A percentile compares a stretch with the other conserved stretches of the same genome.
Conservation (phyloP, 768 basidiomycete genomes). For the Daedaleopsis nitida region DNA sequence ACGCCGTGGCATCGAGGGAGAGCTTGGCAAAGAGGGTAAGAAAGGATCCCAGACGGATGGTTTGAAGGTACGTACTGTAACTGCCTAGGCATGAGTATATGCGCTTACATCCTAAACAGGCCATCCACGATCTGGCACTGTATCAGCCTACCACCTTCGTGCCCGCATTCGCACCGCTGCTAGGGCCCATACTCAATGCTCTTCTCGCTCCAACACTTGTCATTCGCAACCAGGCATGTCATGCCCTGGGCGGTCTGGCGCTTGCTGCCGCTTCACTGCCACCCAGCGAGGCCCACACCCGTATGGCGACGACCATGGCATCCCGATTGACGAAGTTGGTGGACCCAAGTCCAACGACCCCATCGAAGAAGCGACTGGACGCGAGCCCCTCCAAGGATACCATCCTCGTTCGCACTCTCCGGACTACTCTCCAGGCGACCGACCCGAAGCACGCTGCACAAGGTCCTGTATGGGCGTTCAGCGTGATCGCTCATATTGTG, state of each 20-base stretch:
- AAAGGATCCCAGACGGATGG: constrained; percentile 81
- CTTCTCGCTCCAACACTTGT: constrained; percentile 64
- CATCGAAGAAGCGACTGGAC: constrained; percentile 34
- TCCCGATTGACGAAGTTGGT: constrained; percentile 46
- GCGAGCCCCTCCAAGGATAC: constrained; percentile 44
- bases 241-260: constrained; percentile 73
- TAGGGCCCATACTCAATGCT: constrained; percentile 63
- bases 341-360: constrained; percentile 25
- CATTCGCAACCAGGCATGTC: constrained; percentile 73
- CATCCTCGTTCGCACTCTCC: constrained; percentile 63
- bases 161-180: constrained; percentile 60
- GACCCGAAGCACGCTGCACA: constrained; percentile 67
- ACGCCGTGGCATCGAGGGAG: constrained; percentile 77
- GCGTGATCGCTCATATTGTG: constrained; percentile 64
- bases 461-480: constrained; percentile 78
- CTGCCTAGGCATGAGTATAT: constrained; percentile 6
- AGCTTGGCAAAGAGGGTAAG: constrained; percentile 87
- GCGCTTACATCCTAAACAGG: constrained; percentile 42
- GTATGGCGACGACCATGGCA: constrained; percentile 52
- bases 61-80: constrained; percentile 55
- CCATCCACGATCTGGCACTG: constrained; percentile 68
- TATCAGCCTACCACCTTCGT: constrained; percentile 68
- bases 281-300: constrained; percentile 48
- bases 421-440: constrained; percentile 56
- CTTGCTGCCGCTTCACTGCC: constrained; percentile 53